Evolutionary conservation across 768 basidiomycete genomes (phyloP).

Genomic region (Strobilomyces echinocephalus): DNA sequence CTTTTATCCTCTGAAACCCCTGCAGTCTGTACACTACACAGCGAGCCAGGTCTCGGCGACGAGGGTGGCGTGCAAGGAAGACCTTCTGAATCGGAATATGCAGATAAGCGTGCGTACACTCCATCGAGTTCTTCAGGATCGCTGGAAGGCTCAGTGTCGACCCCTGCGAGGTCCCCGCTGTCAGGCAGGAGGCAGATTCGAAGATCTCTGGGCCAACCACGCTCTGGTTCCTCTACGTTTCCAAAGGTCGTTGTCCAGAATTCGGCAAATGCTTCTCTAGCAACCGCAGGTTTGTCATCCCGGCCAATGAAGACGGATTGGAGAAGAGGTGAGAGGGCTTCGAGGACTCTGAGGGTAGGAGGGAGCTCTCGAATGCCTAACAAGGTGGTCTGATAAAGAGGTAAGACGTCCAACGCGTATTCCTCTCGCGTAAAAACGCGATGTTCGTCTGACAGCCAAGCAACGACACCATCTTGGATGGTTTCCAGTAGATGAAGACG

Average conservation of each 20-base stretch:
- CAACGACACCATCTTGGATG: slow-evolving; percentile 49
- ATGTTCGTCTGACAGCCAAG: slow-evolving; percentile 64
- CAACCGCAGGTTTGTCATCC: slow-evolving; percentile 39
- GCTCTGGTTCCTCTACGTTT: slow-evolving; percentile 35
- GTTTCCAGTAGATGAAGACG: slow-evolving; percentile 41
- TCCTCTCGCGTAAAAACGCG: slow-evolving; percentile 47
- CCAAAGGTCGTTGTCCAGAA: slow-evolving; percentile 58
- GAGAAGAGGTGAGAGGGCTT: slow-evolving; percentile 46
- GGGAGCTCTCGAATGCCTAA: slow-evolving; percentile 48
- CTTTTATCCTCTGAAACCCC: not conserved
- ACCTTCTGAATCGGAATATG: slow-evolving; percentile 1
- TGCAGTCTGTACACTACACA: slow-evolving; percentile 1
- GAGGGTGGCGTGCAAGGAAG: slow-evolving; percentile 8
- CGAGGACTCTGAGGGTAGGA: slow-evolving; percentile 36
- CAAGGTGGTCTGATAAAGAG: slow-evolving; percentile 59
- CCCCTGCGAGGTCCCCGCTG: not conserved
- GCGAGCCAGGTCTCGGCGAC: slow-evolving; percentile 7
- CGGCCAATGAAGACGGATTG: slow-evolving; percentile 56
- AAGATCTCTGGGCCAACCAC: slow-evolving; percentile 54
- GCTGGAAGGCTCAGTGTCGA: slow-evolving; percentile 22
- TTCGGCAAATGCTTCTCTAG: slow-evolving; percentile 50
- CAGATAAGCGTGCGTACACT: slow-evolving; percentile 1
- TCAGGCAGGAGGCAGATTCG: slow-evolving; percentile 28
- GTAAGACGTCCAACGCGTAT: slow-evolving; percentile 55
- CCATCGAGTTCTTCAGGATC: slow-evolving; percentile 23